Conservation (phyloP, 2,329 filamentous ascomycete species). For the Talaromyces sp. region DNA sequence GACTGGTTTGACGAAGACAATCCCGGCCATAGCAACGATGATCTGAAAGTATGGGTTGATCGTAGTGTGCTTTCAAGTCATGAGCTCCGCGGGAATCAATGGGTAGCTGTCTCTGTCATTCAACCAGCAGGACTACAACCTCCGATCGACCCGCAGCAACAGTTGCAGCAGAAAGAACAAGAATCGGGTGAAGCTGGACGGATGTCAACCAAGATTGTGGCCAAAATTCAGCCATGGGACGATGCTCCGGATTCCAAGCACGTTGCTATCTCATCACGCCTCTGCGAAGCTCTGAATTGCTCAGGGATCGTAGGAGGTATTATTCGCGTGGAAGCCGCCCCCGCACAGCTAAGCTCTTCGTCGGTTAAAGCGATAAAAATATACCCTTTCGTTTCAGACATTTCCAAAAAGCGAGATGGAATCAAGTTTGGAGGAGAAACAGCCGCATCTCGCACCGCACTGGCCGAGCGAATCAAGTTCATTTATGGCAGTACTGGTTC, state of each 20-base stretch:
- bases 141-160: constrained; percentile 64
- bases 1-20: constrained; percentile 76
- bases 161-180: constrained; percentile 62
- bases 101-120: constrained; percentile 80
- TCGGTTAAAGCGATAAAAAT: constrained; percentile 69
- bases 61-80: constrained; percentile 69
- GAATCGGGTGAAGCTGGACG: constrained; percentile 55
- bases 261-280: constrained; percentile 69
- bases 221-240: constrained; percentile 73
- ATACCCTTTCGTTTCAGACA: constrained; percentile 67
- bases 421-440: constrained; percentile 87
- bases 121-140: constrained; percentile 73
- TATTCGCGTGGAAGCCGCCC: constrained; percentile 80
- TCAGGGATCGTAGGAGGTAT: constrained; percentile 77
- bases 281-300: constrained; percentile 71
- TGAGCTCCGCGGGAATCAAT: constrained; percentile 71
- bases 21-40: constrained; percentile 52
- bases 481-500: constrained; percentile 57
- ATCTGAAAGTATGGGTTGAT: constrained; percentile 80
- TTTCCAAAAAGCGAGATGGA: constrained; percentile 58
- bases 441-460: constrained; percentile 73
- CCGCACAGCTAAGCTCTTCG: constrained; percentile 64
- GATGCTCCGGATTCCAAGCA: constrained; percentile 81
- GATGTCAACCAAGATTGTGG: constrained; percentile 67
- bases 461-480: constrained; percentile 65